phyloP scores from a whole-genome alignment of 2,329 filamentous ascomycete genomes.

The Stagonosporopsis cucurbitacearum region DNA sequence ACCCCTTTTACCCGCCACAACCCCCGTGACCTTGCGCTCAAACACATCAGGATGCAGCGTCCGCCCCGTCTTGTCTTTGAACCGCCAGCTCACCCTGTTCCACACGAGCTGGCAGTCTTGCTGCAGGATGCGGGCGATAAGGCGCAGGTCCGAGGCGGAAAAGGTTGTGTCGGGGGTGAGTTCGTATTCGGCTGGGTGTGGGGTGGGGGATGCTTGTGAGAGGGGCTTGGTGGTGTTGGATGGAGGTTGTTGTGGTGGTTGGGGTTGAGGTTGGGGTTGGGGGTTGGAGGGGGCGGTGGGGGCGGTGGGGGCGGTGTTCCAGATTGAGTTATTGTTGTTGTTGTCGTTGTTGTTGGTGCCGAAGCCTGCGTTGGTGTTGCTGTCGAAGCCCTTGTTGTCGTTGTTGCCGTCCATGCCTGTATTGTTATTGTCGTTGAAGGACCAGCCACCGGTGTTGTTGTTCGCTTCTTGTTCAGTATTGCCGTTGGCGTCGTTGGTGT shows the following conservation, averaged over 20 bases:
- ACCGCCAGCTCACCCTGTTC: constrained; percentile 55
- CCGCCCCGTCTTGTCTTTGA: constrained; percentile 58
- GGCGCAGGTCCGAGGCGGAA: constrained; percentile 44
- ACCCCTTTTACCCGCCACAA: constrained; percentile 4
- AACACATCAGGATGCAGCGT: constrained; percentile 53
- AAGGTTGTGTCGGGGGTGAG: constrained; percentile 39
- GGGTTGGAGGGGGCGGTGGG: background rate
- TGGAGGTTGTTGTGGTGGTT: background rate
- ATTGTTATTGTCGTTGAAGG: too few species aligned
- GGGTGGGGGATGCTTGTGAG: background rate
- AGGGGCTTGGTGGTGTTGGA: constrained; percentile 12
- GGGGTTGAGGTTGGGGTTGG: background rate
- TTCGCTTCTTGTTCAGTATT: too few species aligned
- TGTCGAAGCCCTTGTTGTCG: too few species aligned
- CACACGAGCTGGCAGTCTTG: constrained; percentile 55
- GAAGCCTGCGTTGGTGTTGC: too few species aligned
- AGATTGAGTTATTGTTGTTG: background rate
- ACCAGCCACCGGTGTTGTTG: too few species aligned
- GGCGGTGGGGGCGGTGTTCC: background rate
- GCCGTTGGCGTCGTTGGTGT: too few species aligned
- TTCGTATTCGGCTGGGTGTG: constrained; percentile 20
- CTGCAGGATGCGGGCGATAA: constrained; percentile 54
- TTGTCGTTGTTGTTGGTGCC: too few species aligned
- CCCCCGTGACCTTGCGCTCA: constrained; percentile 50
- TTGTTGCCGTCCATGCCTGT: too few species aligned